Evolutionary conservation across 2,329 filamentous ascomycete species (phyloP).

Genomic region (Aspergillus awamori): DNA sequence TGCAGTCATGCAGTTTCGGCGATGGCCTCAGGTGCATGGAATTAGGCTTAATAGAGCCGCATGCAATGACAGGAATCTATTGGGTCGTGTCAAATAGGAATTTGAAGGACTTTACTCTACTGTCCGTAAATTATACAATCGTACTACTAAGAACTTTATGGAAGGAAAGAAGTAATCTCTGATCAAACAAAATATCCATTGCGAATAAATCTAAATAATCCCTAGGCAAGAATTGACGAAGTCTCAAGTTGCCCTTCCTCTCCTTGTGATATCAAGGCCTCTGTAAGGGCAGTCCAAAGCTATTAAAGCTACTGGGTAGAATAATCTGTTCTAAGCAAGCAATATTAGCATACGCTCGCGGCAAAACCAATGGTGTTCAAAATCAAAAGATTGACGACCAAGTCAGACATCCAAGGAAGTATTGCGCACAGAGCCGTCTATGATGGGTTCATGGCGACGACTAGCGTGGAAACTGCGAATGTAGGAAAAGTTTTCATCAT

Average conservation of each 20-base stretch:
- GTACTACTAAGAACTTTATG: not conserved
- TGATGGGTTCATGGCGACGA: conserved; percentile 40
- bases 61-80: too few species aligned
- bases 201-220: not conserved
- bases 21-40: not conserved
- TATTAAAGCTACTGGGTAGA: not conserved
- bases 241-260: not conserved
- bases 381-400: conserved; percentile 13
- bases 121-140: too few species aligned
- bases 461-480: conserved; percentile 49
- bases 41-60: too few species aligned
- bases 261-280: too few species aligned
- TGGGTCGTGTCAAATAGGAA: too few species aligned
- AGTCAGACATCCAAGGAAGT: conserved; percentile 46
- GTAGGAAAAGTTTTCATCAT: conserved; percentile 49
- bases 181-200: not conserved
- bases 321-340: conserved; percentile 9
- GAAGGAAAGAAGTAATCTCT: not conserved
- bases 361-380: conserved; percentile 20
- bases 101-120: too few species aligned
- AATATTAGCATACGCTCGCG: conserved; percentile 8
- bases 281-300: not conserved
- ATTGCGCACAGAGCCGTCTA: conserved; percentile 40
- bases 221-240: too few species aligned
- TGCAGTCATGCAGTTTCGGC: conserved; percentile 15